phyloP scores from a whole-genome alignment of 73 alveolate species.

The Effrenium voratum region DNA sequence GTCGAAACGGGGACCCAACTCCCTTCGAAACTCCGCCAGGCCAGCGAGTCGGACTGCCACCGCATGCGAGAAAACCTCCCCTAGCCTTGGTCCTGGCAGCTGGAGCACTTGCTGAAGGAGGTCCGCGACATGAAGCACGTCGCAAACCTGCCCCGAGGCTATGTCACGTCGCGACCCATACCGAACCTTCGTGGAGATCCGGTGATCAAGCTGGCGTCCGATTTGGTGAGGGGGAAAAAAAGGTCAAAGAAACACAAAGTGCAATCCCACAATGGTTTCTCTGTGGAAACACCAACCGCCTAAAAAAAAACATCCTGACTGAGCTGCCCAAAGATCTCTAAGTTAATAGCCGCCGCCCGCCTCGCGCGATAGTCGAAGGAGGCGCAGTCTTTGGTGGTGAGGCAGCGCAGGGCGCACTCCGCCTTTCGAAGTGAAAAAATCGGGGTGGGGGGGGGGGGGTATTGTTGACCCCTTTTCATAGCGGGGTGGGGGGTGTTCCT shows the following conservation, averaged over 20 bases:
- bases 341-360: background rate
- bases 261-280: no score
- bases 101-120: conserved; percentile 45
- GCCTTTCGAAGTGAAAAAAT: conserved; percentile 19
- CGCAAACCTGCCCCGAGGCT: conserved; percentile 30
- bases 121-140: conserved; percentile 71
- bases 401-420: conserved; percentile 74
- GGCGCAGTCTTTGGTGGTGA: conserved; percentile 47
- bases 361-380: conserved; percentile 88
- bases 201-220: no score
- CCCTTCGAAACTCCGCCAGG: no score
- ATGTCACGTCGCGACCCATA: background rate
- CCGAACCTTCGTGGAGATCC: no score
- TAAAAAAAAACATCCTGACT: background rate
- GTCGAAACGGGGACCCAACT: no score
- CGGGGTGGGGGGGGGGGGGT: no score
- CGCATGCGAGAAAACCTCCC: no score
- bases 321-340: background rate
- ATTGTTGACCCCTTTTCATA: no score
- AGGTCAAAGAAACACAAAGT: no score
- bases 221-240: no score
- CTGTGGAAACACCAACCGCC: background rate
- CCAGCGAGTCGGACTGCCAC: no score
- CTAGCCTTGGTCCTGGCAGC: conserved; percentile 82
- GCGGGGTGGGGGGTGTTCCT: no score